These are phyloP conservation scores for Mycena galopus DNA, from an alignment of 768 basidiomycete species.

Conservation along the genomic window DNA sequence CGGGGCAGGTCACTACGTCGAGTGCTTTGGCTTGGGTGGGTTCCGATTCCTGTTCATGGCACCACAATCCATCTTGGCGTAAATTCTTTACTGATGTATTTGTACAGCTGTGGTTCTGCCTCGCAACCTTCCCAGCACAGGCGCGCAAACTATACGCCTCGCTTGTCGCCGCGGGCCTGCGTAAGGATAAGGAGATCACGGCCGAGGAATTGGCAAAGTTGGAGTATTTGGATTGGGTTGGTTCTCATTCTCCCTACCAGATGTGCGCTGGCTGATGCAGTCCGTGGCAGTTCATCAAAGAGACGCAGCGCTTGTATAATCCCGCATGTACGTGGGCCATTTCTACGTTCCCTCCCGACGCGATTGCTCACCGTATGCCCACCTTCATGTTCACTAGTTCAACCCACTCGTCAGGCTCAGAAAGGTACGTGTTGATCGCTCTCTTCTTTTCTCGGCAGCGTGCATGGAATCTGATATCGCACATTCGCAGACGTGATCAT, in stretches of 20 bases:
- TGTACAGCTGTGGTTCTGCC: conserved; percentile 28
- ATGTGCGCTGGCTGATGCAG: neutral
- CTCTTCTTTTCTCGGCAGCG: neutral
- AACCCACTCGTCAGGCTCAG: conserved; percentile 31
- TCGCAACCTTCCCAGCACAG: conserved; percentile 26
- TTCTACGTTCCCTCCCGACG: neutral
- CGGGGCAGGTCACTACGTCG: conserved; percentile 33
- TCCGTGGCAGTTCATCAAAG: conserved; percentile 16
- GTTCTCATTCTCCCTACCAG: neutral
- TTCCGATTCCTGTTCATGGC: too few relatives aligned
- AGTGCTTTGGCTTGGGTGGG: conserved; percentile 27
- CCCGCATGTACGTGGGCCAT: conserved; percentile 11
- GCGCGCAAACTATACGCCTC: conserved; percentile 31
- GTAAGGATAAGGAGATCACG: conserved; percentile 25
- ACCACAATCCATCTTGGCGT: too few relatives aligned
- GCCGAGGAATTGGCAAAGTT: conserved; percentile 29
- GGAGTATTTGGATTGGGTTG: conserved; percentile 35
- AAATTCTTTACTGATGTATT: too few relatives aligned
- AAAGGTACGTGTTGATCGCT: conserved; percentile 19
- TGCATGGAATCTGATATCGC: neutral
- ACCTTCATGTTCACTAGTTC: neutral
- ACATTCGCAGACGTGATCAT: conserved; percentile 21
- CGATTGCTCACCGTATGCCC: neutral
- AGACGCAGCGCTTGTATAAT: conserved; percentile 31
- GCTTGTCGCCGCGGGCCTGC: conserved; percentile 24